These are phyloP conservation scores for Hibiscus trionum DNA, from an alignment of 345 rosid species.

Conservation along the genomic window DNA sequence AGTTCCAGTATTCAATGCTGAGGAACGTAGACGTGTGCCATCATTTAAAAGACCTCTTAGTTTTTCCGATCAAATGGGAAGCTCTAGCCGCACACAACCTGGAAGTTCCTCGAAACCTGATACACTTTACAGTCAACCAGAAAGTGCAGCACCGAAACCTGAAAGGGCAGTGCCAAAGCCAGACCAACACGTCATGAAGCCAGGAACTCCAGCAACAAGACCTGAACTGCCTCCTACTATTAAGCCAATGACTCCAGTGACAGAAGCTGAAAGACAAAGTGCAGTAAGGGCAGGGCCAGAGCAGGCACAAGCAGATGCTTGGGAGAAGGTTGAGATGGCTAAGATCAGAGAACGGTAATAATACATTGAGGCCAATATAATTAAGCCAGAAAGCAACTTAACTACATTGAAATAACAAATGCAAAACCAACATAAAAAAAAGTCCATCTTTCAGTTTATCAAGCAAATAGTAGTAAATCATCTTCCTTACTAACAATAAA, in stretches of 20 bases:
- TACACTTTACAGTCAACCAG: slow-evolving; percentile 5
- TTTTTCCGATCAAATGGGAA: slow-evolving; percentile 18
- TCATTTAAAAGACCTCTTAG: slow-evolving; percentile 22
- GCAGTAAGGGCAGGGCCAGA: slow-evolving; percentile 15
- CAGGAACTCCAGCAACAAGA: background rate
- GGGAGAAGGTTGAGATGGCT: slow-evolving; percentile 53
- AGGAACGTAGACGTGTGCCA: slow-evolving; percentile 19
- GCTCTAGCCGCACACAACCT: slow-evolving; percentile 10
- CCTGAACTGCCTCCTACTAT: slow-evolving; percentile 14
- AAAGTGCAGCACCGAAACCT: background rate
- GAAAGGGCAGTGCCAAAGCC: slow-evolving; percentile 10
- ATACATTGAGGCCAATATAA: background rate
- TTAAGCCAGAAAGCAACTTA: background rate
- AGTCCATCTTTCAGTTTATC: background rate
- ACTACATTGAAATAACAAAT: background rate
- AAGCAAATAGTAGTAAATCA: background rate
- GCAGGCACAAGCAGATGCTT: slow-evolving; percentile 37
- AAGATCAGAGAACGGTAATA: slow-evolving; percentile 43
- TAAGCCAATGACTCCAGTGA: slow-evolving; percentile 15
- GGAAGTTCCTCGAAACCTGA: slow-evolving; percentile 14
- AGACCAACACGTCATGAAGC: slow-evolving; percentile 5
- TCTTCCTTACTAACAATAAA: background rate
- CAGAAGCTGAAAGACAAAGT: slow-evolving; percentile 12
- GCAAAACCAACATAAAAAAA: background rate
- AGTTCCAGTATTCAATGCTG: background rate